Conservation (phyloP, 257 asterid genomes). For the Solanum chmielewskii region DNA sequence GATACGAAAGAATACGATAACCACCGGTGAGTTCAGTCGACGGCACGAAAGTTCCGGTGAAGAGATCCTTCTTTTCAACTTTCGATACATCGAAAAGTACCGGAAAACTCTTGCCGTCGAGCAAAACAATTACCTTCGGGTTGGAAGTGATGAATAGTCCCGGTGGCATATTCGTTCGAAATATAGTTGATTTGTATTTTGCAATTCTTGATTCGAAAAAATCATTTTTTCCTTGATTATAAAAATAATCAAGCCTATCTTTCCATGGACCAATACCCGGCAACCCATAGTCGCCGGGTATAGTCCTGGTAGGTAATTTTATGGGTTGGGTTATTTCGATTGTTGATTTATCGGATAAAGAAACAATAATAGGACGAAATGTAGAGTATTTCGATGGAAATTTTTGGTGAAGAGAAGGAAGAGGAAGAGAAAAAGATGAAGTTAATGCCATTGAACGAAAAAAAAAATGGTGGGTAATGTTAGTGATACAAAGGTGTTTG, state of each 20-base stretch:
- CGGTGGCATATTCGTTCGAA: conserved; percentile 63
- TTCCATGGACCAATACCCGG: conserved; percentile 35
- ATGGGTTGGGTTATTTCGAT: background rate
- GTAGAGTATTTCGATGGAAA: background rate
- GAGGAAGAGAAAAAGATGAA: background rate
- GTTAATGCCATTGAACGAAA: background rate
- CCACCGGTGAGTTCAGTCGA: conserved; percentile 24
- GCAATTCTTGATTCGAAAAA: conserved; percentile 31
- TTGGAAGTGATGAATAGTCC: conserved; percentile 38
- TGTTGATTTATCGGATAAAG: background rate
- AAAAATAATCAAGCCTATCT: conserved; percentile 40
- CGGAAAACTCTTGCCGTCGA: conserved; percentile 14
- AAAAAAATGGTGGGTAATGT: no score
- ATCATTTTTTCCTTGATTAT: conserved; percentile 31
- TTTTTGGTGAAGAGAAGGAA: background rate
- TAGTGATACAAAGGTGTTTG: background rate
- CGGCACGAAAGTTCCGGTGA: conserved; percentile 27
- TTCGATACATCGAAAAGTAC: conserved; percentile 16
- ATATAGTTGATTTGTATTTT: conserved; percentile 36
- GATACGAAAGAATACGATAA: conserved; percentile 21
- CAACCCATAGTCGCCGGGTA: conserved; percentile 44
- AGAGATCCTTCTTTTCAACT: conserved; percentile 17
- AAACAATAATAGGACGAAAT: background rate
- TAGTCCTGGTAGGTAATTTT: conserved; percentile 12
- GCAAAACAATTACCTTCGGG: conserved; percentile 21